phyloP scores from a whole-genome alignment of 768 basidiomycete genomes.

The Hortiboletus campestris region DNA sequence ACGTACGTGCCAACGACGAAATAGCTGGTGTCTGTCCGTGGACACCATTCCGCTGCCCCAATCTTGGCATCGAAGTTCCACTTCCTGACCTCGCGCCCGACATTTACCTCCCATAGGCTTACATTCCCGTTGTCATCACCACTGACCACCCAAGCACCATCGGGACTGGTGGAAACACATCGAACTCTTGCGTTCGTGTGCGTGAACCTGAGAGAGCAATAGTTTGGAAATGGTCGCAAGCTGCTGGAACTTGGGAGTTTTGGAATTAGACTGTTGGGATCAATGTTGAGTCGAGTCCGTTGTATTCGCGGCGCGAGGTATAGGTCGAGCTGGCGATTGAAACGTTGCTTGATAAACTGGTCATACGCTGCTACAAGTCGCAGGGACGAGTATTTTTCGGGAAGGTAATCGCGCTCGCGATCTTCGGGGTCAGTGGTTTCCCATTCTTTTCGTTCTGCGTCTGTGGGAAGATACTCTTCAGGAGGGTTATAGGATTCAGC shows the following conservation, averaged over 20 bases:
- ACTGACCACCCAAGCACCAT: constrained; percentile 88
- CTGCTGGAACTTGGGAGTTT: constrained; percentile 92
- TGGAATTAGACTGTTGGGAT: constrained; percentile 88
- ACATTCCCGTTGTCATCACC: constrained; percentile 89
- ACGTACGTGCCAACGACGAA: constrained; percentile 81
- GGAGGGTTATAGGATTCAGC: constrained; percentile 99
- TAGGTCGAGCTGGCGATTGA: constrained; percentile 90
- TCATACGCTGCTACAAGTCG: constrained; percentile 91
- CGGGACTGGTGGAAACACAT: constrained; percentile 77
- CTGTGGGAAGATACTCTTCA: constrained; percentile 89
- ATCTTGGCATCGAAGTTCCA: constrained; percentile 84
- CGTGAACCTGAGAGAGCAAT: constrained; percentile 66
- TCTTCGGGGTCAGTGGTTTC: constrained; percentile 83
- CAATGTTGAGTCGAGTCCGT: constrained; percentile 83
- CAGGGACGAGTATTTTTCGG: constrained; percentile 79
- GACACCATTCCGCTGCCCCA: constrained; percentile 91
- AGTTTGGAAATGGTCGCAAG: constrained; percentile 91
- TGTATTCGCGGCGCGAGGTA: constrained; percentile 95
- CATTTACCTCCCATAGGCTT: constrained; percentile 86
- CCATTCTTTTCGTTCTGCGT: constrained; percentile 80
- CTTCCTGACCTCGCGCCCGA: constrained; percentile 83
- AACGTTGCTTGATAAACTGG: constrained; percentile 90
- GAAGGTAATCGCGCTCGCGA: constrained; percentile 84
- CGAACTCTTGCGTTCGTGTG: constrained; percentile 71
- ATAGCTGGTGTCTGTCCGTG: constrained; percentile 75